Evolutionary conservation across 2,329 filamentous ascomycete genomes (phyloP), one percentile per base, ranked within the genome.

Genomic region (Orbilia blumenaviensis): DNA sequence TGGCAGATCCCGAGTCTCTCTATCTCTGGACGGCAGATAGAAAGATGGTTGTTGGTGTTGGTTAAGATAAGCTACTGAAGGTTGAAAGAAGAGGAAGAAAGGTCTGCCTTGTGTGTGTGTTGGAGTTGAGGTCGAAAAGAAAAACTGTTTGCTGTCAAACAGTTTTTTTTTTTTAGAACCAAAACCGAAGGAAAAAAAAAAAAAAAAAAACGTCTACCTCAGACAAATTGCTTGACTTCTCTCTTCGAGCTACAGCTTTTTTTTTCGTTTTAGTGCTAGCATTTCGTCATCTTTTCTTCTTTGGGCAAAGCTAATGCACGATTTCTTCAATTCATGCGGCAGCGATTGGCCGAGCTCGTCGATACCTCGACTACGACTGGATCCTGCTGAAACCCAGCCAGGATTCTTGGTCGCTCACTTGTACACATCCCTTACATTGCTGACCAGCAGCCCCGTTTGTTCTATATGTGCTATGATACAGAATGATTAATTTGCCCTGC

Each of bases 251-350:
- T n/a, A n/a, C n/a, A n/a, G n/a, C n/a, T 38, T 72, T 58, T 29
- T 44, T 52, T 58, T 14, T 48, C 41, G 32, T 52, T 29, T 25
- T 46, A 41, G 50, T 66, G 61, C 69, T n/a, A n/a, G n/a, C 29
- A 42, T 74, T 74, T 67, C 69, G 69, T 67, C 62, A 74, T 74
- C 56, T 46, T 61, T 62, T 63, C 64, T 58, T 48, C 44, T 64
- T 66, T 62, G 7, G 16, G 38, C 10, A n/a, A 38, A 25, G 16
- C 54, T 61, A 69, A 69, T 61, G 66, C 66, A 48, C 4, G 64
- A 27, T 7, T 44, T 36, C 36, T 61, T 18, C 46, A 29, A 48
- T 61, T 61, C 36, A 29, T 61, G 56, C 36, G 2, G 56, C 21
- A 10, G 29, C 12, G 6, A 44, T 44, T 61, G 36, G 56, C 32